A percentile compares a stretch with the other conserved stretches of the same genome.
Conservation (phyloP, 2,329 filamentous ascomycete genomes). For the Alternaria sp. region DNA sequence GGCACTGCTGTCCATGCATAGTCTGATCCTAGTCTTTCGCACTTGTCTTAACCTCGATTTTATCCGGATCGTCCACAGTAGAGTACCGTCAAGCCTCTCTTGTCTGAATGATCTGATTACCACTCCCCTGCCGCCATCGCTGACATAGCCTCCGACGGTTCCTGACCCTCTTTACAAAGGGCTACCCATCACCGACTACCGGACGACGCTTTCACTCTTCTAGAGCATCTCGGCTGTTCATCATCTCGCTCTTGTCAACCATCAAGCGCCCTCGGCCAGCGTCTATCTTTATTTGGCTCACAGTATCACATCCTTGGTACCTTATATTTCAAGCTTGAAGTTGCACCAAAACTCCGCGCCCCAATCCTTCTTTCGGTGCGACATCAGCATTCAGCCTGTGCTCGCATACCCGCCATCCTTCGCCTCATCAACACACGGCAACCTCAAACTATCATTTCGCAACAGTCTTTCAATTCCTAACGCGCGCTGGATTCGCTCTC, state of each 20-base stretch:
- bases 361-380: slow-evolving; percentile 43
- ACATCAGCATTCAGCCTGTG: slow-evolving; percentile 49
- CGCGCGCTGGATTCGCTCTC: slow-evolving; percentile 33
- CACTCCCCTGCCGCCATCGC: slow-evolving; percentile 48
- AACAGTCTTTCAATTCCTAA: slow-evolving; percentile 39
- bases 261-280: slow-evolving; percentile 32
- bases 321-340: slow-evolving; percentile 48
- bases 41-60: slow-evolving; percentile 52
- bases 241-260: slow-evolving; percentile 31
- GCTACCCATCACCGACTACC: slow-evolving; percentile 39
- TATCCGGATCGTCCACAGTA: slow-evolving; percentile 53
- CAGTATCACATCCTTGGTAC: slow-evolving; percentile 39
- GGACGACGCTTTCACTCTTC: slow-evolving; percentile 41
- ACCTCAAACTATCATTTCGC: slow-evolving; percentile 34
- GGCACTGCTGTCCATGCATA: slow-evolving; percentile 47
- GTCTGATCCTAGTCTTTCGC: slow-evolving; percentile 48
- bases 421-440: slow-evolving; percentile 37
- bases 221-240: slow-evolving; percentile 42
- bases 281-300: slow-evolving; percentile 44
- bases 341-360: slow-evolving; percentile 48
- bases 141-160: slow-evolving; percentile 51
- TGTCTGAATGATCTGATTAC: slow-evolving; percentile 51
- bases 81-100: slow-evolving; percentile 52
- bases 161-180: slow-evolving; percentile 48
- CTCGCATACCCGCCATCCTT: slow-evolving; percentile 44